Percentiles rank a stretch among this genome's conserved stretches.
Conservation (phyloP, 495 filamentous ascomycete species). For the Chlorociboria aeruginascens region DNA sequence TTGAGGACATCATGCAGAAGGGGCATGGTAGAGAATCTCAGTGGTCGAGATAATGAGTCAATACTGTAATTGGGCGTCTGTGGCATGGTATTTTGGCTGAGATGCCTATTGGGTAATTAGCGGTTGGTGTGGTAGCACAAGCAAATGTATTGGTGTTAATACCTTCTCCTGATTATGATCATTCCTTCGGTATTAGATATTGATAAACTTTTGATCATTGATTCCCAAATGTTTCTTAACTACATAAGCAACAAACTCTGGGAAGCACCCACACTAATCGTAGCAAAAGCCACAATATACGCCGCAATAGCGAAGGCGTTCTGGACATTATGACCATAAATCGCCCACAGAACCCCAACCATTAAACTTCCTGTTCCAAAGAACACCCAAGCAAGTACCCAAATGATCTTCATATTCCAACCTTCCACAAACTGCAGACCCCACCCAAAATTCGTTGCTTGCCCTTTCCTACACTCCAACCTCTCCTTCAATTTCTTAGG, state of each 20-base stretch:
- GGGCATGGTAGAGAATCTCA: too few species aligned
- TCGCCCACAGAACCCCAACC: neutral
- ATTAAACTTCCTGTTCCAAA: neutral
- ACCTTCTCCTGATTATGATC: too few species aligned
- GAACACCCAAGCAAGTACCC: slow-evolving; percentile 4
- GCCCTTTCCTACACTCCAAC: slow-evolving; percentile 1
- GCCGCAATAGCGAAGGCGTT: neutral
- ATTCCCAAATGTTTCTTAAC: neutral
- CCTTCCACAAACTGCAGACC: slow-evolving; percentile 31
- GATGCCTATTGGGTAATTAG: too few species aligned
- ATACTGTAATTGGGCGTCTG: too few species aligned
- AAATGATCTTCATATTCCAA: slow-evolving; percentile 25
- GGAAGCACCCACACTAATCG: neutral
- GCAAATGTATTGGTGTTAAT: too few species aligned
- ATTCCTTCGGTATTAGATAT: too few species aligned
- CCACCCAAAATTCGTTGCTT: slow-evolving; percentile 24
- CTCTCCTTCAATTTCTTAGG: slow-evolving; percentile 19
- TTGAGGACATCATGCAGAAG: too few species aligned
- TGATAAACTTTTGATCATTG: too few species aligned
- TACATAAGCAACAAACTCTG: neutral
- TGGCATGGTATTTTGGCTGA: too few species aligned
- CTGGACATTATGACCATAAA: neutral
- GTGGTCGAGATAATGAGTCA: too few species aligned
- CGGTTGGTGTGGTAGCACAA: too few species aligned
- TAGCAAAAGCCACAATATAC: neutral